phyloP scores from a whole-genome alignment of 2,329 filamentous ascomycete species.

The Aspergillus brunneoviolaceus region DNA sequence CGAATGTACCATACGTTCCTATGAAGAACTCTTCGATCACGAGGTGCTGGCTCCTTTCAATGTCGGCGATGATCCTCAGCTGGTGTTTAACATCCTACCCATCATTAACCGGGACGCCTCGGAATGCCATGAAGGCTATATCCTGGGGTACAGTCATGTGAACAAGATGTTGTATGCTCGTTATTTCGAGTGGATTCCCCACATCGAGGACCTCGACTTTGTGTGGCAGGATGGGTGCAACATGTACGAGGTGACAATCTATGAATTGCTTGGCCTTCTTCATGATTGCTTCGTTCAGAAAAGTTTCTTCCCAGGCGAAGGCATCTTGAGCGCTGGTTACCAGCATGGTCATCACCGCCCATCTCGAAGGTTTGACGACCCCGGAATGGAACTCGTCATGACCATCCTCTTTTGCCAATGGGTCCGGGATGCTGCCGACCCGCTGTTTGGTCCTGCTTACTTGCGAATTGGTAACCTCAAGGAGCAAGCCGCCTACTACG shows the following conservation, averaged over 20 bases:
- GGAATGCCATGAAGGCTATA: conserved; percentile 14
- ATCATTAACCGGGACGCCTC: conserved; percentile 17
- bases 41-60: conserved; percentile 10
- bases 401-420: conserved; percentile 32
- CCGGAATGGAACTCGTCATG: conserved; percentile 35
- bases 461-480: conserved; percentile 11
- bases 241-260: conserved; percentile 24
- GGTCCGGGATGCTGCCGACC: conserved; percentile 28
- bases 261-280: conserved; percentile 24
- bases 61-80: conserved; percentile 16
- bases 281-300: conserved; percentile 19
- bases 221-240: conserved; percentile 29
- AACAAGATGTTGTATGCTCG: conserved; percentile 24
- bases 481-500: conserved; percentile 13
- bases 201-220: conserved; percentile 24
- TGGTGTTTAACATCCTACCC: conserved; percentile 27
- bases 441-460: conserved; percentile 17
- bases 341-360: conserved; percentile 11
- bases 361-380: conserved; percentile 21
- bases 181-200: conserved; percentile 26
- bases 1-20: conserved; percentile 25
- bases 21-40: conserved; percentile 23
- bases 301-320: conserved; percentile 19
- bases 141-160: conserved; percentile 30
- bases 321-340: conserved; percentile 26